Conservation (phyloP, 176 grass and related monocot genomes). For the Pontederia paniculata region DNA sequence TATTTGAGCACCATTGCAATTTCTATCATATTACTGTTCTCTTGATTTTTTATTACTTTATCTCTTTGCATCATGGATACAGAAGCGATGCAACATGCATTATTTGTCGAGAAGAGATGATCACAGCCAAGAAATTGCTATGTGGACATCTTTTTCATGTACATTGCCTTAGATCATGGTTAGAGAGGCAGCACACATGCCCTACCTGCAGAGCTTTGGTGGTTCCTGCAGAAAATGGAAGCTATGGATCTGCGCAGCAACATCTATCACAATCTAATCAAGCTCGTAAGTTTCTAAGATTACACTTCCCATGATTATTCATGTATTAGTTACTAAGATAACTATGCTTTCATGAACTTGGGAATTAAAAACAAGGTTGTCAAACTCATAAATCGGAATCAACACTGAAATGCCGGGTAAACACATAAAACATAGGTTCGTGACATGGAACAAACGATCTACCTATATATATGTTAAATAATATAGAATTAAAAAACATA, state of each 20-base stretch:
- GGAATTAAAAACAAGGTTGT: not conserved
- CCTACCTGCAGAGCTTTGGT: constrained; percentile 91
- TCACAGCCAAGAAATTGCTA: constrained; percentile 70
- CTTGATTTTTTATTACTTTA: not conserved
- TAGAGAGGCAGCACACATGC: constrained; percentile 87
- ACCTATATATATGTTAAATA: no score
- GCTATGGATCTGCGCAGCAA: constrained; percentile 22
- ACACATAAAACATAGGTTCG: not conserved
- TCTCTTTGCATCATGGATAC: not conserved
- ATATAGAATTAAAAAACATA: no score
- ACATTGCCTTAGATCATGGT: constrained; percentile 90
- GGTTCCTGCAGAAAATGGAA: constrained; percentile 56
- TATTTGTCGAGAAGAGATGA: constrained; percentile 98
- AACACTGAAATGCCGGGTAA: not conserved
- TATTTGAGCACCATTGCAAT: constrained; percentile 1
- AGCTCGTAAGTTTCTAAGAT: constrained; percentile 40
- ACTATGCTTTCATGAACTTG: not conserved
- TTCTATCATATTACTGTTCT: not conserved
- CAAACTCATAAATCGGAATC: not conserved
- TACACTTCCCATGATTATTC: constrained; percentile 3
- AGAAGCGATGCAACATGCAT: constrained; percentile 95
- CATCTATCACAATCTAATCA: constrained; percentile 48
- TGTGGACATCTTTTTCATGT: constrained; percentile 98
- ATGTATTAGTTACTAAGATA: not conserved
- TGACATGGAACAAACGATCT: no score